phyloP scores from a whole-genome alignment of 176 grass and related monocot genomes.

The Saccharum spontaneum region DNA sequence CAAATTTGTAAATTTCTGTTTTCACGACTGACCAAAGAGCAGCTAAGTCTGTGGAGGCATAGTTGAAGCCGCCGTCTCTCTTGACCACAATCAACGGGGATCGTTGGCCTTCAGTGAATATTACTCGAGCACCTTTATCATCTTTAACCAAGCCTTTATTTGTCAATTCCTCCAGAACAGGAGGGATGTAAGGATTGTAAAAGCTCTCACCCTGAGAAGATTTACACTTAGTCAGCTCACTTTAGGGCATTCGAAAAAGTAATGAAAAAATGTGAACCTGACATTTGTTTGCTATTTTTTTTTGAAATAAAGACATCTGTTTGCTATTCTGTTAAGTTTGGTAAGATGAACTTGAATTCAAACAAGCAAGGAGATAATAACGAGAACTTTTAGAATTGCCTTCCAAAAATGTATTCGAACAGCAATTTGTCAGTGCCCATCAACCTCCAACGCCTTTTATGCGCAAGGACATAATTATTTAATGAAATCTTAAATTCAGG shows the following conservation, averaged over 20 bases:
- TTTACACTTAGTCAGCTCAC: neutral
- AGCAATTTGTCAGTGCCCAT: neutral
- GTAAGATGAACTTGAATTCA: neutral
- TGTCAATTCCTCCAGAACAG: conserved; percentile 61
- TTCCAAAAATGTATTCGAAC: neutral
- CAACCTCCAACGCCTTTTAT: neutral
- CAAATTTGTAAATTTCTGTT: too few species aligned
- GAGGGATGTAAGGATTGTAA: conserved; percentile 77
- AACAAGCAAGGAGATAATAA: neutral
- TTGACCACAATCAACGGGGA: conserved; percentile 86
- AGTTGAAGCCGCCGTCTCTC: conserved; percentile 86
- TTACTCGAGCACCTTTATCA: conserved; percentile 61
- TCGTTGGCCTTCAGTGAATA: conserved; percentile 55
- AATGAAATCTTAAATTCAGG: neutral
- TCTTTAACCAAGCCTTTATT: conserved; percentile 63
- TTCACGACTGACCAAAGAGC: conserved; percentile 58
- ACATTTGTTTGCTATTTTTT: neutral
- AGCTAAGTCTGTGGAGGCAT: conserved; percentile 84
- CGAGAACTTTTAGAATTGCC: neutral
- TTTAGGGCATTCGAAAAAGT: neutral
- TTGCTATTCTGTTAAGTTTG: neutral
- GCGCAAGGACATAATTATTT: neutral
- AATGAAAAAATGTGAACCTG: neutral
- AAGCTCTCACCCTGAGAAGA: conserved; percentile 78
- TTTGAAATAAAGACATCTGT: neutral